Base-by-base conservation (phyloP, 495 filamentous ascomycete genomes). In the Lophium mytilinum region DNA sequence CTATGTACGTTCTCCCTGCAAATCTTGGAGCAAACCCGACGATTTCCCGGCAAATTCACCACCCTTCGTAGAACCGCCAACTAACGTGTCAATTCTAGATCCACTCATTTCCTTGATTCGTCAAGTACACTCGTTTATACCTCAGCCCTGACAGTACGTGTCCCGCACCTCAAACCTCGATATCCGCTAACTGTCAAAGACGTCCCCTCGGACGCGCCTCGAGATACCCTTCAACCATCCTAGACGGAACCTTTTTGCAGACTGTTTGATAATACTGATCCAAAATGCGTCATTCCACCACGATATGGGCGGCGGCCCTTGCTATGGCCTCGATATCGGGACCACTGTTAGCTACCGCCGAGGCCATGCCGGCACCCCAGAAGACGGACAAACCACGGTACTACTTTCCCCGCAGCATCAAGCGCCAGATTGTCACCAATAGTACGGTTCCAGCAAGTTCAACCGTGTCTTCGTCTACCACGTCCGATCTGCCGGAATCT, bases 331-430 rank as follows among this genome's bases (percentile, higher is more conserved):
- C 61, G 56, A 52, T 57, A 14, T 64, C 57, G n/a, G 68, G 69
- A 30, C 64, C 66, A 7, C 52, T 66, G 33, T 62, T 69, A 52
- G 71, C 71, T 9, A 69, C 56, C 30, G 71, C 71, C 56, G 68
- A 73, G 56, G 71, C 71, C 42, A 66, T 69, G 63, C 70, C 70
- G 55, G 69, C 72, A 37, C 69, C 71, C 8, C 68, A 69, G 53
- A 64, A 70, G 18, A 64, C 61, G 5, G 52, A 42, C 3, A 69
- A 68, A 48, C 76, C 76, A 37, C 72, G 72, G 45, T 76, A 75
- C 61, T 76, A 76, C 60, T 72, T 76, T 55, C 71, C 75, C 3
- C 72, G 72, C 40, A 69, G 76, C 21, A 55, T 76, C 33, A 80
- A 78, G 68, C 68, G 77, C 39, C 63, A 70, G 30, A 60, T 76